Conservation (phyloP, 2,329 filamentous ascomycete species). For the Dendryphion nanum region DNA sequence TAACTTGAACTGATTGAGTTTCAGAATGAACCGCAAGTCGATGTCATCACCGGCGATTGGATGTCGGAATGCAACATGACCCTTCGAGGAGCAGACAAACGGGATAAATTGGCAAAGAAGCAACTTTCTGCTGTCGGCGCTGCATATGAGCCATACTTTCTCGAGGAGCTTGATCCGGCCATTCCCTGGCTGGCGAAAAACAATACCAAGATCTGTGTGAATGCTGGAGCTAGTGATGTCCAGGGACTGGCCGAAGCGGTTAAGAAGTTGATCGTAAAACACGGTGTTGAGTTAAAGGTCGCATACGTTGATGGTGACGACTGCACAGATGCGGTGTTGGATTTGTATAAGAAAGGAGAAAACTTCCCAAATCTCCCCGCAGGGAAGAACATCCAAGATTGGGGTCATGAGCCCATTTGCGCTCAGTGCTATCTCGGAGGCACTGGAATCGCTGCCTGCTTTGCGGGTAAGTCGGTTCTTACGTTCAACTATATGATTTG, state of each 20-base stretch:
- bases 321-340: conserved; percentile 28
- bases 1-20: neutral
- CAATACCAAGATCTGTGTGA: conserved; percentile 19
- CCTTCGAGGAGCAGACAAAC: conserved; percentile 17
- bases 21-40: conserved; percentile 20
- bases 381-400: conserved; percentile 22
- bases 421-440: conserved; percentile 26
- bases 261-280: conserved; percentile 14
- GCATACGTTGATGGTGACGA: conserved; percentile 47
- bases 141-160: conserved; percentile 20
- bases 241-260: conserved; percentile 15
- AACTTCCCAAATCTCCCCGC: conserved; percentile 19
- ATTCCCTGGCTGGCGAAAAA: conserved; percentile 21
- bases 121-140: conserved; percentile 16
- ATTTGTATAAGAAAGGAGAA: conserved; percentile 18
- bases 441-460: conserved; percentile 20
- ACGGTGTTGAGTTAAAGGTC: conserved; percentile 35
- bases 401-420: conserved; percentile 22
- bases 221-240: conserved; percentile 20
- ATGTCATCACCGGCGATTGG: conserved; percentile 24
- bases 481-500: neutral
- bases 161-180: conserved; percentile 21
- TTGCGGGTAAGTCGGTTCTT: conserved; percentile 9
- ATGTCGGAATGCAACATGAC: conserved; percentile 29
- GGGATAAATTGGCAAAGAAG: conserved; percentile 17